phyloP scores from a whole-genome alignment of 163 green algal genomes.

The Chlorella variabilis region DNA sequence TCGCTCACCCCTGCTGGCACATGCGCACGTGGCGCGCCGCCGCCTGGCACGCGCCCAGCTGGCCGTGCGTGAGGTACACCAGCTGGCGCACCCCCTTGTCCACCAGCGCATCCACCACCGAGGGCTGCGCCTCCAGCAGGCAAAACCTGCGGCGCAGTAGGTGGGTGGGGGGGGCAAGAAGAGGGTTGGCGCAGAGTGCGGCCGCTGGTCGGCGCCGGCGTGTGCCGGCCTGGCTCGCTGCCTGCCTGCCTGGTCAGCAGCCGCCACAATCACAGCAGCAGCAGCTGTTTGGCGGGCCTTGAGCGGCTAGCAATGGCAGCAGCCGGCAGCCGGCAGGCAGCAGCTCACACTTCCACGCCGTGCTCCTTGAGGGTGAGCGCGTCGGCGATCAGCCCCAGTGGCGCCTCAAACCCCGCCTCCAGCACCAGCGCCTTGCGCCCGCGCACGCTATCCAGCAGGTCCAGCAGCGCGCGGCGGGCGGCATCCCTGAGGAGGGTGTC shows the following conservation, averaged over 20 bases:
- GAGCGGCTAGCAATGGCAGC: too few species aligned
- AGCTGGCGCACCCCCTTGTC: slow-evolving; percentile 43
- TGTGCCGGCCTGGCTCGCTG: too few species aligned
- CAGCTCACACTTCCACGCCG: slow-evolving; percentile 78
- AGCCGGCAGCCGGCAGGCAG: too few species aligned
- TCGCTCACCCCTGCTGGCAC: slow-evolving; percentile 25
- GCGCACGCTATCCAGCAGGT: slow-evolving; percentile 48
- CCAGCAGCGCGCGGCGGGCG: slow-evolving; percentile 28
- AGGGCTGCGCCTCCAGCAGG: slow-evolving; percentile 28
- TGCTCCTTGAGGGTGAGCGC: slow-evolving; percentile 78
- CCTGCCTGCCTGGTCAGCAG: too few species aligned
- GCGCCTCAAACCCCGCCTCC: slow-evolving; percentile 68
- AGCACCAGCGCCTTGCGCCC: slow-evolving; percentile 84
- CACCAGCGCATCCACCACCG: slow-evolving; percentile 35
- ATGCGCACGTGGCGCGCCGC: slow-evolving; percentile 36
- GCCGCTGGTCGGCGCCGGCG: too few species aligned
- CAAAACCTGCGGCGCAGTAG: slow-evolving; percentile 32
- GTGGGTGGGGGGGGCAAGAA: too few species aligned
- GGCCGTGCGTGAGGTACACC: slow-evolving; percentile 44
- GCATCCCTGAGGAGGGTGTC: slow-evolving; percentile 19
- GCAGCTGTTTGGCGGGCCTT: too few species aligned
- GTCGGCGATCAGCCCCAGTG: slow-evolving; percentile 73
- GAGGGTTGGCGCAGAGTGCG: too few species aligned
- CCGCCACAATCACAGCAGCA: too few species aligned
- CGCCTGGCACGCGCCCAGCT: slow-evolving; percentile 33